Evolutionary conservation across 495 filamentous ascomycete genomes (phyloP).

Genomic region (Daldinia bambusicola): DNA sequence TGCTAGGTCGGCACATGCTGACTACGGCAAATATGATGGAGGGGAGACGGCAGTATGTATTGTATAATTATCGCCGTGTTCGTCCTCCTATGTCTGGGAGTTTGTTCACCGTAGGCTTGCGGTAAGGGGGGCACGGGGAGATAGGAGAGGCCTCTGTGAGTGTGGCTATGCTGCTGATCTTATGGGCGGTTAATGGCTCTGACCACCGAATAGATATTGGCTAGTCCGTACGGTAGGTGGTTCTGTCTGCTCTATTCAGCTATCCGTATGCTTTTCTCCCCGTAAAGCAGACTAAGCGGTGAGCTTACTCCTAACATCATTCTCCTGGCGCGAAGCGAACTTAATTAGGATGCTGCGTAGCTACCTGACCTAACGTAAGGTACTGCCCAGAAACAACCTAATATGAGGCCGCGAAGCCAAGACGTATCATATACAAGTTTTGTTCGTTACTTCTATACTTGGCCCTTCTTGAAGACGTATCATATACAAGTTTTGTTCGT

Average conservation of each 20-base stretch:
- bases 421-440: slow-evolving; percentile 15
- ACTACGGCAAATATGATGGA: not conserved
- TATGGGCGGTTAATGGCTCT: not conserved
- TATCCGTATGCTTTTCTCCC: not conserved
- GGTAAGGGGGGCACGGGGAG: not conserved
- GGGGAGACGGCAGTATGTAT: not conserved
- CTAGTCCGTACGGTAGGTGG: not conserved
- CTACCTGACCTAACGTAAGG: not conserved
- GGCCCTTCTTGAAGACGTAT: slow-evolving; percentile 25
- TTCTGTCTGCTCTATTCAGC: not conserved
- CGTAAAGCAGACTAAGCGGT: not conserved
- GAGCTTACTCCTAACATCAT: slow-evolving; percentile 8
- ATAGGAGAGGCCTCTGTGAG: not conserved
- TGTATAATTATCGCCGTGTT: not conserved
- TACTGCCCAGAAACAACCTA: not conserved
- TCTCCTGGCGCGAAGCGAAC: not conserved
- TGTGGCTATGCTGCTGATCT: slow-evolving; percentile 8
- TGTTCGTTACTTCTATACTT: slow-evolving; percentile 11
- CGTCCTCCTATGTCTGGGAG: not conserved
- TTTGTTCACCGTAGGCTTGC: not conserved
- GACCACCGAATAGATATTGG: not conserved
- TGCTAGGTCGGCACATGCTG: too few relatives aligned
- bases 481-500: slow-evolving; percentile 7
- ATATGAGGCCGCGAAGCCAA: slow-evolving; percentile 23
- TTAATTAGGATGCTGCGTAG: not conserved